Evolutionary conservation across 2,329 filamentous ascomycete species (phyloP), one percentile per base, ranked within the genome.

Genomic region (Bimuria novae-zelandiae): DNA sequence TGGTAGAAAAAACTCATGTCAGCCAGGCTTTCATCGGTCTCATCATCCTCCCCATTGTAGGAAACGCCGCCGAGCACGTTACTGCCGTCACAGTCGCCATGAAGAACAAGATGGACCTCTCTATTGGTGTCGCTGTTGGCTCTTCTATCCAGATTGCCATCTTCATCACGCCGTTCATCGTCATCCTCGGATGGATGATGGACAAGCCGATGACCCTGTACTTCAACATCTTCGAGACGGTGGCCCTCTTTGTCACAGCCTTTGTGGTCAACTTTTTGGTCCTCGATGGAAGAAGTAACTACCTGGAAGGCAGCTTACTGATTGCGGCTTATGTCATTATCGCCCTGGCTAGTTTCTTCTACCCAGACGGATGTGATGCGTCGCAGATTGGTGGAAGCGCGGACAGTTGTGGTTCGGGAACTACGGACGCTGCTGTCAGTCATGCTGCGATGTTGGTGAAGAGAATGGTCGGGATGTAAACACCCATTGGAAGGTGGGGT

Each of bases 201-300:
- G 82, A 83, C 56, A 85, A 87, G 56, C 80, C 85, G 1, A 93
- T 93, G 82, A 81, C 79, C 37, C 68, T 85, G 10, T 84, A 84
- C 72, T 85, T 85, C 65, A 84, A 83, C 53, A 74, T 84, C 16
- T 85, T 85, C 58, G 82, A 85, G 68, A 85, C 82, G 1, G 76
- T 92, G 19, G 87, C 89, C 35, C 77, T 96, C 35, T 95, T 96
- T 62, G 89, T 94, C 11, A 86, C 90, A 1, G 89, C 90, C 0
- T 84, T 96, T 36, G 81, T 96, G 29, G 89, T 92, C 52, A 96
- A 95, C 70, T 96, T 95, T 69, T 76, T 96, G 37, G 90, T 95
- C 43, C 81, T 87, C 17, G 90, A 95, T 63, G 91, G 90, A 25
- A 85, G 90, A 70, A 92, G 87, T 57, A 90, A 93, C 63, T 94